phyloP scores from a whole-genome alignment of 2,329 filamentous ascomycete genomes.

The Exophiala xenobiotica region DNA sequence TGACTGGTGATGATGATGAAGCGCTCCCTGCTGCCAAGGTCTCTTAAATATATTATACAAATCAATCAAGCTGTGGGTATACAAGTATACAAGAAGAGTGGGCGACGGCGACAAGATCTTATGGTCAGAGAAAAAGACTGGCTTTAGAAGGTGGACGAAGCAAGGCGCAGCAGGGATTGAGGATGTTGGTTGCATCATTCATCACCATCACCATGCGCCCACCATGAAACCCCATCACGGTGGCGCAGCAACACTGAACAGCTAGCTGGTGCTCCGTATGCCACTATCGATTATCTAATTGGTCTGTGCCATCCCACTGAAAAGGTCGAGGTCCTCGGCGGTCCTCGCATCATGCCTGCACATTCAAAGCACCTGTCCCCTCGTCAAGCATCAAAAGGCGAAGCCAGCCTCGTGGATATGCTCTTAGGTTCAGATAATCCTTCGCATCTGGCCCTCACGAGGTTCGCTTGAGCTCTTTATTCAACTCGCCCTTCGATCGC shows the following conservation, averaged over 20 bases:
- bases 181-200: not conserved
- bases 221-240: no score
- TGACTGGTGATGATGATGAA: not conserved
- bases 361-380: no score
- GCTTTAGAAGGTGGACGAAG: not conserved
- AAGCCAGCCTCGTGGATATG: no score
- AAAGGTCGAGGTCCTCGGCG: no score
- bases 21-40: not conserved
- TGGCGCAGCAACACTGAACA: conserved; percentile 2
- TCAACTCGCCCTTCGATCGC: not conserved
- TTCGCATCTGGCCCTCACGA: no score
- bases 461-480: not conserved
- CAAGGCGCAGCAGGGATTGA: conserved; percentile 2
- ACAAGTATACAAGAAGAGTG: not conserved
- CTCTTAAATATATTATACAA: not conserved
- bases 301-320: not conserved
- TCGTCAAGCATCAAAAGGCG: no score
- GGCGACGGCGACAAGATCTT: not conserved
- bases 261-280: no score
- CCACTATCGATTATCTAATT: not conserved
- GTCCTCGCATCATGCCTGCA: no score
- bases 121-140: not conserved
- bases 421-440: no score
- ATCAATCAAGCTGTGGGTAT: not conserved
- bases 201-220: no score